A percentile compares a stretch with the other conserved stretches of the same genome.
Evolutionary conservation across 495 filamentous ascomycete species (phyloP).

Genomic region (Aspergillus coremiiformis): DNA sequence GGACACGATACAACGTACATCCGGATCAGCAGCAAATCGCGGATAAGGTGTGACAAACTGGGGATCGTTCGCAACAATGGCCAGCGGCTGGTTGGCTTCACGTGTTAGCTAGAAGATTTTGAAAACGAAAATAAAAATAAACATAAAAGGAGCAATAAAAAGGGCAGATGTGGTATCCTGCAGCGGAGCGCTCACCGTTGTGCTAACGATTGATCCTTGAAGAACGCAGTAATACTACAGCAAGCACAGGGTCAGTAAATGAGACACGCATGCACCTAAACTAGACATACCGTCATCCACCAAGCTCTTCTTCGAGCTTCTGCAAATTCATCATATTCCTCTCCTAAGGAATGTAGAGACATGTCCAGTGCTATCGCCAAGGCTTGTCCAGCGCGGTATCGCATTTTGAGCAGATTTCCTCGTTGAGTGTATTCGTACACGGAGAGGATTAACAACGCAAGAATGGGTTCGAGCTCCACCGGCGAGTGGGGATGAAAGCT

Average conservation of each 20-base stretch:
- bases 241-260: slow-evolving; percentile 7
- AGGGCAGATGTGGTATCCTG: slow-evolving; percentile 8
- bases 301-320: slow-evolving; percentile 51
- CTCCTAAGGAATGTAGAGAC: slow-evolving; percentile 39
- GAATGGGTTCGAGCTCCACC: slow-evolving; percentile 46
- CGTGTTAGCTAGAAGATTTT: slow-evolving; percentile 1
- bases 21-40: slow-evolving; percentile 42
- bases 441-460: slow-evolving; percentile 49
- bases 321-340: slow-evolving; percentile 41
- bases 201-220: slow-evolving; percentile 54
- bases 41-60: slow-evolving; percentile 52
- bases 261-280: background rate
- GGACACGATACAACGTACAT: slow-evolving; percentile 30
- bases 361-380: slow-evolving; percentile 47
- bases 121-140: no score
- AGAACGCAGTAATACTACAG: slow-evolving; percentile 50
- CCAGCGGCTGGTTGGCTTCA: slow-evolving; percentile 32
- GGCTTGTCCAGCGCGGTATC: slow-evolving; percentile 50
- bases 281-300: slow-evolving; percentile 52
- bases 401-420: slow-evolving; percentile 56
- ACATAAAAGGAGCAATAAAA: background rate
- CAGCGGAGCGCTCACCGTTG: slow-evolving; percentile 30
- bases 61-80: slow-evolving; percentile 48
- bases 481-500: slow-evolving; percentile 46
- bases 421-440: slow-evolving; percentile 55